Evolutionary conservation across 2,329 filamentous ascomycete species (phyloP), one percentile per base, ranked within the genome.

Genomic region (Calonectria leucothoes): DNA sequence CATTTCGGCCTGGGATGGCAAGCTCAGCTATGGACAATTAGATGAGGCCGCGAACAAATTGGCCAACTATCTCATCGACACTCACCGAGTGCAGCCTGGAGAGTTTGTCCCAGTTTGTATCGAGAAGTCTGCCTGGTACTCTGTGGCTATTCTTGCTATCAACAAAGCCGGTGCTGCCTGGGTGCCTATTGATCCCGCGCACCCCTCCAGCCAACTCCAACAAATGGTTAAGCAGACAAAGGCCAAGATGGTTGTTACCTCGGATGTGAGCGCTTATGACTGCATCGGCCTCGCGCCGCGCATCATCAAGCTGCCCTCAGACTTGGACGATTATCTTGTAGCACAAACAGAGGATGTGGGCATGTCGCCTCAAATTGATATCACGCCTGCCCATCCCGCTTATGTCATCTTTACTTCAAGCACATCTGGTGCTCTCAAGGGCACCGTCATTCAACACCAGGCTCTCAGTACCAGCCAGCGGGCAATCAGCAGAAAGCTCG

Each of bases 371-470:
- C 20, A 64, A 29, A 17, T 45, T 17, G 33, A 67, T 2, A 27
- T 55, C 12, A 23, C 49, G 1, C 65, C 65, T 20, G 27, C 25
- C 17, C 23, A 67, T 29, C 48, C 65, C 17, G 65, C 65, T 17
- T 82, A 81, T 64, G 69, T 77, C 2, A 33, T 80, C 4, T 82
- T 81, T 31, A 82, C 81, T 0, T 79, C 78, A 1, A 79, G 77
- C 10, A 79, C 72, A 17, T 81, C 79, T 0, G 80, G 78, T 1
- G 72, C 65, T 10, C 77, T 80, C 1, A 82, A 81, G 45, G 80
- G 78, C 6, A 69, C 77, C 14, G 61, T 76, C 2, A 64, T 81
- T 17, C 70, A 75, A 3, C 80, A 81, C 42, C 29, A 71, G 4
- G 67, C 71, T 25, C 59, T 79, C n/a, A 68, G 71, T 35, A 70